Conservation (phyloP, 495 filamentous ascomycete species). For the Lichina pygmaea region DNA sequence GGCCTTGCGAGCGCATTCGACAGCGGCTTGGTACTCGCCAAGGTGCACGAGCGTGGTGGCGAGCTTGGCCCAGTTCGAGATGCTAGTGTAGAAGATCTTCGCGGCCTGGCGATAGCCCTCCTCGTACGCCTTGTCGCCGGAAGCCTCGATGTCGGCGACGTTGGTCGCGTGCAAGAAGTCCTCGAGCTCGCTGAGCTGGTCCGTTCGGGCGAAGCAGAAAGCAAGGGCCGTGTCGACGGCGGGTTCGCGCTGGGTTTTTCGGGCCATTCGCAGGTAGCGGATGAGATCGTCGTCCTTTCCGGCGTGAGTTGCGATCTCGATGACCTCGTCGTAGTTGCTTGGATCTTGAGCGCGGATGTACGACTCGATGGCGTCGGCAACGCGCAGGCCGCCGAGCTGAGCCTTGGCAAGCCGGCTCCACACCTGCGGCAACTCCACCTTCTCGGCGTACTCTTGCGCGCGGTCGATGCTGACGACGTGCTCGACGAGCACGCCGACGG, state of each 20-base stretch:
- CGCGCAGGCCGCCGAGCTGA: constrained; percentile 83
- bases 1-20: constrained; percentile 94
- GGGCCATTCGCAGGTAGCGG: constrained; percentile 90
- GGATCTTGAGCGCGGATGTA: constrained; percentile 91
- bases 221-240: constrained; percentile 82
- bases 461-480: constrained; percentile 96
- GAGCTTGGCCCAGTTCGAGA: constrained; percentile 99
- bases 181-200: constrained; percentile 80
- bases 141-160: constrained; percentile 82
- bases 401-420: constrained; percentile 99
- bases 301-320: constrained; percentile 83
- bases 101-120: constrained; percentile 89
- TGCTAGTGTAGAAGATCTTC: constrained; percentile 96
- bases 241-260: constrained; percentile 85
- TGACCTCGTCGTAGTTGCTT: constrained; percentile 81
- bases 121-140: constrained; percentile 89
- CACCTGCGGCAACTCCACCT: constrained; percentile 85
- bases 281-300: constrained; percentile 96
- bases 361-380: constrained; percentile 81
- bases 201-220: constrained; percentile 74
- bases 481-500: constrained; percentile 81
- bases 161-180: constrained; percentile 90
- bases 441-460: constrained; percentile 87
- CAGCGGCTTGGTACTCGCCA: constrained; percentile 89
- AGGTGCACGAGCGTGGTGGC: constrained; percentile 91